A percentile compares a stretch with the other conserved stretches of the same genome.
Evolutionary conservation across 2,329 filamentous ascomycete species (phyloP).

Genomic region (Amesomyces nigricolor): DNA sequence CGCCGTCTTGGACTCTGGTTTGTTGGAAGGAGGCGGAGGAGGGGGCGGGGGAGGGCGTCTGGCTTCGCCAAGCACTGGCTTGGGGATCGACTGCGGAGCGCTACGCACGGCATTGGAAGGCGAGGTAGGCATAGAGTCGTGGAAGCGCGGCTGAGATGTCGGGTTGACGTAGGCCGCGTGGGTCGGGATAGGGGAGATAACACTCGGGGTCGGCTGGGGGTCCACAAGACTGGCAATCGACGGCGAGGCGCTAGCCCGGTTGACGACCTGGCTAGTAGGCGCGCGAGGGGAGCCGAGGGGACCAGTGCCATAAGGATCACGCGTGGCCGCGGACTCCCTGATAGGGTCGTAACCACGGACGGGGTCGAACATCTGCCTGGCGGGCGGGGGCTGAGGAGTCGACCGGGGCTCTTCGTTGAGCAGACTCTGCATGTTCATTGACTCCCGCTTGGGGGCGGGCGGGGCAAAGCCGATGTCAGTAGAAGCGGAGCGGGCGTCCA

Average conservation of each 20-base stretch:
- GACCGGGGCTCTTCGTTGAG: conserved; percentile 49
- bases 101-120: conserved; percentile 29
- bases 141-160: conserved; percentile 28
- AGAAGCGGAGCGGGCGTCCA: conserved; percentile 28
- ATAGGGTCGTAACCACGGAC: conserved; percentile 69
- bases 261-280: conserved; percentile 39
- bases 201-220: conserved; percentile 46
- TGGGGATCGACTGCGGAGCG: conserved; percentile 21
- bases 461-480: conserved; percentile 34
- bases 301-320: conserved; percentile 43
- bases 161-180: conserved; percentile 31
- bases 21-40: conserved; percentile 25
- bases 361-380: conserved; percentile 80
- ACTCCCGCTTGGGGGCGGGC: conserved; percentile 49
- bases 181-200: conserved; percentile 35
- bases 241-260: conserved; percentile 80
- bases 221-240: conserved; percentile 90
- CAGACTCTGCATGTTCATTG: conserved; percentile 49
- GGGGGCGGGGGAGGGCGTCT: conserved; percentile 34
- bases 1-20: conserved; percentile 22
- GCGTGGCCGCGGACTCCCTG: conserved; percentile 54
- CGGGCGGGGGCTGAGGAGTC: conserved; percentile 53
- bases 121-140: conserved; percentile 31
- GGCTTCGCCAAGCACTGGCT: conserved; percentile 24
- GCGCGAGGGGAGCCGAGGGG: conserved; percentile 48